Evolutionary conservation across 345 rosid genomes (phyloP).

Genomic region (Barbarea vulgaris): DNA sequence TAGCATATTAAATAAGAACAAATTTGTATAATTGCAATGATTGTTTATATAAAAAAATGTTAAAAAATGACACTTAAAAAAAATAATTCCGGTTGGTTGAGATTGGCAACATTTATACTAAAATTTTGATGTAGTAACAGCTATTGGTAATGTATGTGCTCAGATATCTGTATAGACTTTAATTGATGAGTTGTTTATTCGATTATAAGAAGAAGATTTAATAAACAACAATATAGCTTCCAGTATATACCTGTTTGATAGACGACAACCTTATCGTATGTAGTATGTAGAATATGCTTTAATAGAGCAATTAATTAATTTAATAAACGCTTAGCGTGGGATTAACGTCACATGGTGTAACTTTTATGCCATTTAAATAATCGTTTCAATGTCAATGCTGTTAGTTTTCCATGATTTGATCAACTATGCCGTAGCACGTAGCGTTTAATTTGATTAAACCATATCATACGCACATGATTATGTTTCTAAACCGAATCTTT

Average conservation of each 20-base stretch:
- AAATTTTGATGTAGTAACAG: background rate
- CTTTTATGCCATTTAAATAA: background rate
- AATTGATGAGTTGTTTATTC: no score
- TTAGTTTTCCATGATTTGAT: constrained; percentile 1
- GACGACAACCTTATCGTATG: background rate
- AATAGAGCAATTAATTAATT: background rate
- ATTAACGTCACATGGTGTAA: constrained; percentile 8
- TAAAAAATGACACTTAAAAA: no score
- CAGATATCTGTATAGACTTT: background rate
- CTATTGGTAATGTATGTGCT: background rate
- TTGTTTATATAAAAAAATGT: no score
- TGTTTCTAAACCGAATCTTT: constrained; percentile 24
- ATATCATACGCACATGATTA: constrained; percentile 24
- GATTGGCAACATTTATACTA: background rate
- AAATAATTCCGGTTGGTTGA: no score
- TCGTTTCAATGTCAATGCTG: constrained; percentile 19
- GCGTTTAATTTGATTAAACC: background rate
- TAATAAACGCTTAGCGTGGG: background rate
- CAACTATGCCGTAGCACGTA: background rate
- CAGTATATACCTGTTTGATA: constrained; percentile 1
- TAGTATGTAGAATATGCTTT: background rate
- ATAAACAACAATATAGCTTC: background rate
- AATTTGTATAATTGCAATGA: no score
- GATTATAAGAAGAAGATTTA: background rate
- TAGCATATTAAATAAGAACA: no score